Percentiles rank a stretch among this genome's conserved stretches.
Evolutionary conservation across 176 grass and related monocot species (phyloP).

Genomic region (Triticum timopheevii): DNA sequence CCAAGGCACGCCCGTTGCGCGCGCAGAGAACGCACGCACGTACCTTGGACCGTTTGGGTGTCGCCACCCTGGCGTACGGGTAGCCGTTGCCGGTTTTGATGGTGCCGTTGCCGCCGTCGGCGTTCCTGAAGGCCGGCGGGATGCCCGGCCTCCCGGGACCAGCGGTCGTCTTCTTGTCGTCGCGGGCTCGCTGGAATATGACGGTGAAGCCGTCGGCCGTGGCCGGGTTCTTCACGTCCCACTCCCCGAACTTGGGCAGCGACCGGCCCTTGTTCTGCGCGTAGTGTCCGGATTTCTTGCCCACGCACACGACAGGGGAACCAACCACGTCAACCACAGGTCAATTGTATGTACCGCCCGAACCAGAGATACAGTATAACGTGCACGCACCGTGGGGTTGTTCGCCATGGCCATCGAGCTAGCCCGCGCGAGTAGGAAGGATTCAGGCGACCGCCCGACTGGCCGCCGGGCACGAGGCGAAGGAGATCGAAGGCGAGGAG

Average conservation of each 20-base stretch:
- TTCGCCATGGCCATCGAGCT: slow-evolving; percentile 12
- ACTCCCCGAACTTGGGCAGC: slow-evolving; percentile 73
- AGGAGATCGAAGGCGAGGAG: not conserved
- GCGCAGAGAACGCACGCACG: no score
- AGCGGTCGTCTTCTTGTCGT: slow-evolving; percentile 59
- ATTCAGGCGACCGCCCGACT: not conserved
- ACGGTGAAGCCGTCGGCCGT: slow-evolving; percentile 67
- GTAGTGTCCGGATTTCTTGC: not conserved
- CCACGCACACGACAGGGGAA: not conserved
- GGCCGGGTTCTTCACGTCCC: slow-evolving; percentile 69
- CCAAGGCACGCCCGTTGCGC: not conserved
- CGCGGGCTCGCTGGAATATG: slow-evolving; percentile 66
- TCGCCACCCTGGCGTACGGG: not conserved
- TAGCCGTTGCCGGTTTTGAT: slow-evolving; percentile 3
- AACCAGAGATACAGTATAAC: not conserved
- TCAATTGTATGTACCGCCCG: not conserved
- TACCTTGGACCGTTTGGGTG: slow-evolving; percentile 46
- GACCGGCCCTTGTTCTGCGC: slow-evolving; percentile 43
- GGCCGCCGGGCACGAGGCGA: not conserved
- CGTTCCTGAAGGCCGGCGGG: slow-evolving; percentile 32
- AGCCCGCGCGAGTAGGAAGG: not conserved
- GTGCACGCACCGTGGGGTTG: slow-evolving; percentile 10
- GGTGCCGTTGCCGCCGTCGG: not conserved
- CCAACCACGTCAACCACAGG: not conserved
- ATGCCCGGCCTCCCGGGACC: slow-evolving; percentile 20